These are phyloP conservation scores for Pilasporangium apinafurcum DNA, from an alignment of 352 stramenopile genomes.

Conservation along the genomic window DNA sequence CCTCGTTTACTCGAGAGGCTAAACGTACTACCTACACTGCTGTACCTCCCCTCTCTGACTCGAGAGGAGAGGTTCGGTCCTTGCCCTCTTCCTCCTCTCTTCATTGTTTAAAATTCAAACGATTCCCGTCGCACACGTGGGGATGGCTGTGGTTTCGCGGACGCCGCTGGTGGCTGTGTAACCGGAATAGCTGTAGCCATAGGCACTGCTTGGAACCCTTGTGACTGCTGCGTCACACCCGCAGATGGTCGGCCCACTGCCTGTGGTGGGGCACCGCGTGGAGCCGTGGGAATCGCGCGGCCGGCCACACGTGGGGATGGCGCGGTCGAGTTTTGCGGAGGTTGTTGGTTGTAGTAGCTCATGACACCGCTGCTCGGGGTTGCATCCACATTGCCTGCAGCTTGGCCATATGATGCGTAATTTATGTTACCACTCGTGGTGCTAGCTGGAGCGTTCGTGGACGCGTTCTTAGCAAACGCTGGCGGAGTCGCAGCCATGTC, in stretches of 20 bases:
- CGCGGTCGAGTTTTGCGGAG: constrained; percentile 25
- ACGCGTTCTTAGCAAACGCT: constrained; percentile 23
- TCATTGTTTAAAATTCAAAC: constrained; percentile 23
- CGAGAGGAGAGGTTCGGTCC: no score
- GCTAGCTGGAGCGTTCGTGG: constrained; percentile 17
- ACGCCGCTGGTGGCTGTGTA: constrained; percentile 4
- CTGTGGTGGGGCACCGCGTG: constrained; percentile 5
- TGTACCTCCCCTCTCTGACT: no score
- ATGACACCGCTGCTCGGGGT: constrained; percentile 22
- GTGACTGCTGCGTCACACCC: neutral
- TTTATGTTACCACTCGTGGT: constrained; percentile 14
- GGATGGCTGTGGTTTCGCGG: constrained; percentile 14
- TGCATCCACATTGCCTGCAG: constrained; percentile 9
- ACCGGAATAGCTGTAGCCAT: neutral
- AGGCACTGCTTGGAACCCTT: constrained; percentile 1
- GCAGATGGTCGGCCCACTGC: constrained; percentile 3
- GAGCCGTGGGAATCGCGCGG: constrained; percentile 29
- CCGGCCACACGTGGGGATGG: constrained; percentile 36
- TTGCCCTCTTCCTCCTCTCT: neutral
- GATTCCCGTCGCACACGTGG: constrained; percentile 25
- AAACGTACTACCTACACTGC: no score
- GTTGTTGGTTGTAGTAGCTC: constrained; percentile 54
- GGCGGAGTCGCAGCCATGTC: constrained; percentile 37
- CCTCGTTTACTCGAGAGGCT: no score
- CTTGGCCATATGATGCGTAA: constrained; percentile 22